Evolutionary conservation across 2,329 filamentous ascomycete genomes (phyloP), one percentile per base, ranked within the genome.

Genomic region (Diaporthe sp.): DNA sequence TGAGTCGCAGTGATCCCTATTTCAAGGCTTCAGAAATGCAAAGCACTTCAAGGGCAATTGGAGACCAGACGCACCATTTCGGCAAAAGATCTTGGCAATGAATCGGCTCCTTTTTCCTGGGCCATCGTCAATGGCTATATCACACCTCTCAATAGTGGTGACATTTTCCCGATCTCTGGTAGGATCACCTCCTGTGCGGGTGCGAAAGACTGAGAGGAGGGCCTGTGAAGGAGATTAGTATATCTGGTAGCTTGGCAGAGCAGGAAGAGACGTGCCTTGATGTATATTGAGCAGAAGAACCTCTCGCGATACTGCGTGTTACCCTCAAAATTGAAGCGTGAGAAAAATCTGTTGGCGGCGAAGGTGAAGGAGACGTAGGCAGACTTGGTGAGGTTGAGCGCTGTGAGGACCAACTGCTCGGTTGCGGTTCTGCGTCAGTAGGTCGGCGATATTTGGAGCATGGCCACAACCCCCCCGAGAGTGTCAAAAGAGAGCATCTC

Each of bases 341-440:
- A 90, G 84, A 95, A 95, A 85, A 96, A 96, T 53, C 90, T 89
- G 78, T 86, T 89, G 55, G 90, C 89, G 58, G 92, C 87, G 72
- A 96, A 91, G 10, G 89, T 89, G 79, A 95, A 92, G 75, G 92
- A 93, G 37, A 93, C 92, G 82, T 96, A 96, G 25, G 93, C 94
- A 5, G 94, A 95, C 81, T 94, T 95, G 74, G 94, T 94, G n/a
- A 90, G 90, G 82, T 96, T 96, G 77, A 96, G 86, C 19, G 94
- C 92, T 19, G 93, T 95, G 73, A 96, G 87, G 6, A 92, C 88
- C 78, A 96, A 89, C 94, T 94, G 77, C 34, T 42, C 65, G 28
- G 46, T 68, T 65, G 69, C 61, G 55, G 17, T 42, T 37, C 53
- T 28, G 37, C 8, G 61, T 75, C 42, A 71, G 70, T 39, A 61